phyloP scores from a whole-genome alignment of 768 basidiomycete genomes.

The Boletus tomentosulus region DNA sequence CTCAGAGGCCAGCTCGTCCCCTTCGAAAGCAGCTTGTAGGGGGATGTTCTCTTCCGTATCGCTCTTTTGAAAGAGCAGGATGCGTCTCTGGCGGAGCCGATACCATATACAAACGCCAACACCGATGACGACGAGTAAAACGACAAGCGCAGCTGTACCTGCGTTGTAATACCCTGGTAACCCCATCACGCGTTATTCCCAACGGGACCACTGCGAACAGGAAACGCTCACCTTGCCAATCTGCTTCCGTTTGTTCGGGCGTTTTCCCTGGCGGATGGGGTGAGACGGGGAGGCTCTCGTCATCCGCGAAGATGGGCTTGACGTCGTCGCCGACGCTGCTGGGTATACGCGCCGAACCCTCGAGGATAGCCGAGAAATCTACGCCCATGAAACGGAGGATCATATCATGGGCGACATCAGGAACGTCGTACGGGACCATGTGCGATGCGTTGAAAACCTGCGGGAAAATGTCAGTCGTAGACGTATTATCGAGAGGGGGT shows the following conservation, averaged over 20 bases:
- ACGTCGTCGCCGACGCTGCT: conserved; percentile 69
- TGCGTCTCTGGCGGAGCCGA: conserved; percentile 36
- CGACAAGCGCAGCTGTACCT: conserved; percentile 80
- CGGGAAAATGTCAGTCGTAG: background rate
- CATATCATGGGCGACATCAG: conserved; percentile 92
- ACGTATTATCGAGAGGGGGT: background rate
- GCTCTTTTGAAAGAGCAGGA: conserved; percentile 19
- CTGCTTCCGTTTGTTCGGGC: conserved; percentile 75
- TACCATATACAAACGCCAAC: conserved; percentile 81
- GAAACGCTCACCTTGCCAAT: conserved; percentile 74
- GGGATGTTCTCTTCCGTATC: conserved; percentile 51
- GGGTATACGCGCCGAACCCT: conserved; percentile 76
- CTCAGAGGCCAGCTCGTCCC: conserved; percentile 40
- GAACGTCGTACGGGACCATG: conserved; percentile 90
- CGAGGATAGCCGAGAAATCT: conserved; percentile 77
- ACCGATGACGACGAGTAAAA: conserved; percentile 63
- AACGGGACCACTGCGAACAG: background rate
- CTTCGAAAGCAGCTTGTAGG: conserved; percentile 39
- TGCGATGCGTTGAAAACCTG: conserved; percentile 93
- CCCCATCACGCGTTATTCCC: background rate
- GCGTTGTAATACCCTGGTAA: conserved; percentile 87
- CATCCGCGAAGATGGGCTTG: conserved; percentile 62
- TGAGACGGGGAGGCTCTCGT: conserved; percentile 28
- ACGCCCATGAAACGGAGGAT: conserved; percentile 96
- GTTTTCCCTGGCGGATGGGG: conserved; percentile 46